Percentiles rank a stretch among this genome's conserved stretches.
Evolutionary conservation across 2,329 filamentous ascomycete genomes (phyloP).

Genomic region (Sclerotinia spermophila): DNA sequence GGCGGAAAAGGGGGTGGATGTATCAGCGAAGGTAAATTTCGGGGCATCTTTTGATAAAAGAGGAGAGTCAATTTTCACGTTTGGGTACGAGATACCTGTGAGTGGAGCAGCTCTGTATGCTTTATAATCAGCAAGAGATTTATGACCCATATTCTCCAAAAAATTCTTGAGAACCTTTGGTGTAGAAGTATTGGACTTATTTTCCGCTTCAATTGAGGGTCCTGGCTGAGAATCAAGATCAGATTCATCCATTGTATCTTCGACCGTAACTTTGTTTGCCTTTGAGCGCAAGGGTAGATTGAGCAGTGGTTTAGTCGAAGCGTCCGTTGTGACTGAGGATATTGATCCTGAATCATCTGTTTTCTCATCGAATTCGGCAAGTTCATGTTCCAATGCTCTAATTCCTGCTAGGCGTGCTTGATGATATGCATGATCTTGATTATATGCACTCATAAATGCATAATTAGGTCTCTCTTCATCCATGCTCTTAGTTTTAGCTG

Average conservation of each 20-base stretch:
- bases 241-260: not conserved
- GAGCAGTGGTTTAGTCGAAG: not conserved
- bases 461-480: slow-evolving; percentile 10
- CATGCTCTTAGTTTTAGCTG: not conserved
- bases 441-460: slow-evolving; percentile 17
- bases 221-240: not conserved
- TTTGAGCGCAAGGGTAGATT: not conserved
- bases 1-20: not conserved
- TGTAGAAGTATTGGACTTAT: not conserved
- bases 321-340: not conserved
- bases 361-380: not conserved
- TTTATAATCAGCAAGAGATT: not conserved
- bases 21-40: not conserved
- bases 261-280: not conserved
- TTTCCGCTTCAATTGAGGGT: not conserved
- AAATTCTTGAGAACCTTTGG: not conserved
- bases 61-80: not conserved
- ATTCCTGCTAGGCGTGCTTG: slow-evolving; percentile 1
- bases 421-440: slow-evolving; percentile 12
- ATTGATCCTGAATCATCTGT: not conserved
- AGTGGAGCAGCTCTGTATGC: not conserved
- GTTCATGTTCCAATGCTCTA: slow-evolving; percentile 2
- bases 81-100: too few species aligned
- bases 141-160: not conserved
- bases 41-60: not conserved